Conservation (phyloP, 768 basidiomycete species). For the Phaffia tasmanica region DNA sequence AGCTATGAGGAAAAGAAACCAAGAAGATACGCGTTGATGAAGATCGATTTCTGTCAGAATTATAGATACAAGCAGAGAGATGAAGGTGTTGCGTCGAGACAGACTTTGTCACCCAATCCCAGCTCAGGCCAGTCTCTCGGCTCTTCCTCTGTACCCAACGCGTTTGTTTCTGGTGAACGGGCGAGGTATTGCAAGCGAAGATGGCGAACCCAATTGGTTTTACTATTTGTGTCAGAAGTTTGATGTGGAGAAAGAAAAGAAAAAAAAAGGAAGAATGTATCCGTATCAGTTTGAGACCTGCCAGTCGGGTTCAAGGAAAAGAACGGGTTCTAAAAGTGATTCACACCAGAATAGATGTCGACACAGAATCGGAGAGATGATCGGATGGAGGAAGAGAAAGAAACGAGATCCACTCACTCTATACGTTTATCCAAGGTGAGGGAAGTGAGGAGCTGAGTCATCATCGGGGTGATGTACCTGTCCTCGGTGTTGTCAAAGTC, state of each 20-base stretch:
- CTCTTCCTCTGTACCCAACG: conserved; percentile 54
- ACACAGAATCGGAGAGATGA: conserved; percentile 13
- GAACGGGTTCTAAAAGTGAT: neutral
- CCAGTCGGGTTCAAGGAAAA: neutral
- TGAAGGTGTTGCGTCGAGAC: conserved; percentile 49
- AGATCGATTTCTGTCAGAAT: neutral
- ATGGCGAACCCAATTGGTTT: conserved; percentile 66
- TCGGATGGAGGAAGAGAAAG: conserved; percentile 27
- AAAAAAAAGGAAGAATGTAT: neutral
- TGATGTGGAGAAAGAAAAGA: neutral
- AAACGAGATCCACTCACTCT: conserved; percentile 44
- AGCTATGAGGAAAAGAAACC: conserved; percentile 28
- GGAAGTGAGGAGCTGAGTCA: conserved; percentile 60
- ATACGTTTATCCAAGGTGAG: conserved; percentile 73
- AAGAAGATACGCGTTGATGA: neutral
- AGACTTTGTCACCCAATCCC: conserved; percentile 59
- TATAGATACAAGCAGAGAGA: too few relatives aligned
- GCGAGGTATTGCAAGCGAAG: conserved; percentile 66
- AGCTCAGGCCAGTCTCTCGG: conserved; percentile 52
- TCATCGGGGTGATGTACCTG: conserved; percentile 48
- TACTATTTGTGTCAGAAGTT: conserved; percentile 38
- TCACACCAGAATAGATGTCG: too few relatives aligned
- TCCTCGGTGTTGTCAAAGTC: conserved; percentile 45
- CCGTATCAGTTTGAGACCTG: too few relatives aligned
- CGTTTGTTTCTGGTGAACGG: conserved; percentile 58